Percentiles rank a stretch among this genome's conserved stretches.
Evolutionary conservation across 257 asterid genomes (phyloP).

Genomic region (Fraxinus excelsior): DNA sequence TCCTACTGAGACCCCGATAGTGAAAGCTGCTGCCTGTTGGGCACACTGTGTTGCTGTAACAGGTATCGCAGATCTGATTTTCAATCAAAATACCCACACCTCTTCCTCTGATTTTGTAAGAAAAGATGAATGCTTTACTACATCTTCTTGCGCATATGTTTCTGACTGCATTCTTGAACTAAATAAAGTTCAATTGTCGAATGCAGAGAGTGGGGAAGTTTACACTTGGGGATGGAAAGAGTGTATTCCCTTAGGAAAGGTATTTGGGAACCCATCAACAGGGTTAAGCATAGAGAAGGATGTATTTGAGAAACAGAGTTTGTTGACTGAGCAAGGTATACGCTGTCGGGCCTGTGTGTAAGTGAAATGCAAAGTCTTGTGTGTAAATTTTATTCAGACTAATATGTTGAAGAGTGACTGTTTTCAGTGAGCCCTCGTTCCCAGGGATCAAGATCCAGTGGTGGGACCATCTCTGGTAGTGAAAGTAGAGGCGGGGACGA

Average conservation of each 20-base stretch:
- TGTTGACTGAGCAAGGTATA: constrained; percentile 67
- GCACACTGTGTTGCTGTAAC: constrained; percentile 89
- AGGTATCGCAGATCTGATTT: constrained; percentile 41
- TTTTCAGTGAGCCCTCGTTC: constrained; percentile 72
- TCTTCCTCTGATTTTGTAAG: neutral
- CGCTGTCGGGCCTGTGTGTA: constrained; percentile 30
- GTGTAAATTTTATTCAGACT: constrained; percentile 36
- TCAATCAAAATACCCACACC: neutral
- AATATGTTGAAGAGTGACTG: constrained; percentile 47
- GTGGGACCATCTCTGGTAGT: constrained; percentile 41
- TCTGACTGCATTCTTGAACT: neutral
- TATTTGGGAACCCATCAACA: constrained; percentile 57
- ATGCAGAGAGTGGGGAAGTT: constrained; percentile 80
- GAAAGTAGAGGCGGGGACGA: constrained; percentile 73
- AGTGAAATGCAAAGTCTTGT: constrained; percentile 31
- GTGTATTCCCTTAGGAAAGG: constrained; percentile 92
- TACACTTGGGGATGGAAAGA: constrained; percentile 99
- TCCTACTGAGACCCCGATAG: constrained; percentile 60
- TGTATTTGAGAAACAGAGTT: constrained; percentile 45
- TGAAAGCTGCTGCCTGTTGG: constrained; percentile 93
- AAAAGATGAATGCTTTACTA: neutral
- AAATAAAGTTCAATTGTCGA: constrained; percentile 26
- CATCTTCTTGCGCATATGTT: neutral
- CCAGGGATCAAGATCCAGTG: constrained; percentile 68
- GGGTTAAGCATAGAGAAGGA: constrained; percentile 59